Evolutionary conservation across 352 stramenopile species (phyloP).

Genomic region (Globisporangium alternatum): DNA sequence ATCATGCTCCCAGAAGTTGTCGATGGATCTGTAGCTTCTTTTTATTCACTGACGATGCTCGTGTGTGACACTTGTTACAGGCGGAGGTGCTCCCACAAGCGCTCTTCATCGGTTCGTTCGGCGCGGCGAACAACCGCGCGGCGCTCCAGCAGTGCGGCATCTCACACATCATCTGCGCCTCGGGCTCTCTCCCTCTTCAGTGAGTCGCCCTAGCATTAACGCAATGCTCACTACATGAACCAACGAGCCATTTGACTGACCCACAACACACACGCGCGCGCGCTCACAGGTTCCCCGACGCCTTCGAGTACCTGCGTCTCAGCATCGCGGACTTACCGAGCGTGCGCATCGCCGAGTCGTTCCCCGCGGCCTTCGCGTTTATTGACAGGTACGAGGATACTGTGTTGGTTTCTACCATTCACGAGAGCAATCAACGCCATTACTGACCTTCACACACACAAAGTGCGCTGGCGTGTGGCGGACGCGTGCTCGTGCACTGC

Average conservation of each 20-base stretch:
- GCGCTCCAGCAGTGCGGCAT: constrained; percentile 38
- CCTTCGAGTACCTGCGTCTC: constrained; percentile 56
- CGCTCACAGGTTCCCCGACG: constrained; percentile 34
- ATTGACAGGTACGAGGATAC: constrained; percentile 42
- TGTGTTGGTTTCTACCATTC: no score
- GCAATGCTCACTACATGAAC: background rate
- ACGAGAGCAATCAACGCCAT: background rate
- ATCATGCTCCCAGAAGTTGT: no score
- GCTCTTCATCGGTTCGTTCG: constrained; percentile 72
- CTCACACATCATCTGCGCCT: constrained; percentile 63
- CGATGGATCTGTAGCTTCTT: no score
- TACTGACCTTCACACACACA: background rate
- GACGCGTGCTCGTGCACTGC: constrained; percentile 77
- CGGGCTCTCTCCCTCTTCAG: constrained; percentile 35
- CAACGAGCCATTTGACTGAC: background rate
- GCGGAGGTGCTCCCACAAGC: constrained; percentile 27
- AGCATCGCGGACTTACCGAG: constrained; percentile 42
- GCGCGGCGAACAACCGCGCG: constrained; percentile 47
- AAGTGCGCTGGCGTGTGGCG: constrained; percentile 37
- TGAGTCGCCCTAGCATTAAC: constrained; percentile 18
- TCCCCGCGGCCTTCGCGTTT: constrained; percentile 50
- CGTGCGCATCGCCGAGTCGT: constrained; percentile 36
- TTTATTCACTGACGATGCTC: no score
- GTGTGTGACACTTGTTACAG: constrained; percentile 5
- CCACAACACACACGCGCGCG: background rate